These are phyloP conservation scores for Dioscorea cayenensis DNA, from an alignment of 116 monocot genomes.

Conservation along the genomic window DNA sequence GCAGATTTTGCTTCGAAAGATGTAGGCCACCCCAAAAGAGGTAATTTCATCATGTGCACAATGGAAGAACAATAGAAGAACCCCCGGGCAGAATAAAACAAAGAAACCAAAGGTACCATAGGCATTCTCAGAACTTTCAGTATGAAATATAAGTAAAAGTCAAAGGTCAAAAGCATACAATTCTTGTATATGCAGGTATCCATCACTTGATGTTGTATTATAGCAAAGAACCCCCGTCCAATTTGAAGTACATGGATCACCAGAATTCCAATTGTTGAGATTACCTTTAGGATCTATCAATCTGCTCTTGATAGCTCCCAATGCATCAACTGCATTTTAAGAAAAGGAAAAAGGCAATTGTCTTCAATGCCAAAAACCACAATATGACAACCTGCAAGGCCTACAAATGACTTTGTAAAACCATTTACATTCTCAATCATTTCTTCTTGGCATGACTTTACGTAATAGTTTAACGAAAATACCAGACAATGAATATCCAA, in stretches of 20 bases:
- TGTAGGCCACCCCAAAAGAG: too few relatives aligned
- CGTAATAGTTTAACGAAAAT: neutral
- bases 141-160: neutral
- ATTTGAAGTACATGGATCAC: constrained; percentile 79
- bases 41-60: neutral
- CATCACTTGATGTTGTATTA: constrained; percentile 26
- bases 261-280: constrained; percentile 63
- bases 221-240: constrained; percentile 73
- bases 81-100: neutral
- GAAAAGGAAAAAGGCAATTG: neutral
- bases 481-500: neutral
- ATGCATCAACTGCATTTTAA: constrained; percentile 50
- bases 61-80: neutral
- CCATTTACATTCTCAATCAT: neutral
- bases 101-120: neutral
- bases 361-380: neutral
- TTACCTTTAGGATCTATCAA: constrained; percentile 58
- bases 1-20: too few relatives aligned
- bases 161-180: constrained; percentile 40
- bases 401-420: neutral
- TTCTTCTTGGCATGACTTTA: too few relatives aligned
- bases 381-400: neutral
- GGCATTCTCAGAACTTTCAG: neutral
- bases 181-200: constrained; percentile 58
- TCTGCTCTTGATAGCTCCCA: constrained; percentile 33